Evolutionary conservation across 768 basidiomycete species (phyloP), one percentile per base, ranked within the genome.

Genomic region (Pleurotus ostreatus): DNA sequence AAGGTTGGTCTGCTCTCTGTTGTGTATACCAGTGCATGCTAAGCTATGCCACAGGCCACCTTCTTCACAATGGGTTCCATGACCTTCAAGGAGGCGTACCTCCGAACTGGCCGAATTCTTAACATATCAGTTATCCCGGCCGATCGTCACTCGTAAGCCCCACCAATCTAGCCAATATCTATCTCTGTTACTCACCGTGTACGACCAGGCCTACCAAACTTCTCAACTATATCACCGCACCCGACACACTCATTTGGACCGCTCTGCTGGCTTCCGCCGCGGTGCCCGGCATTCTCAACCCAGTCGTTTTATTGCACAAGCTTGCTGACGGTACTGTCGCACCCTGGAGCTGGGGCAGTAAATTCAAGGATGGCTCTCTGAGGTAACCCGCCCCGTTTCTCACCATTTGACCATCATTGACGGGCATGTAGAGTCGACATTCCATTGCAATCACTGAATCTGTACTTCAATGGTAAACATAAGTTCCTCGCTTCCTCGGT

Each of bases 301-400:
- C 96, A 4, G 96, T 98, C 13, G 94, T 94, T 0, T 71, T 99
- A 54, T 91, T 99, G 89, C 89, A 93, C 66, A 98, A 96, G 70
- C 79, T 87, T 20, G 82, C 78, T 58, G 86, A 87, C 59, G 94
- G 92, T 1, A 81, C 77, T 40, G 73, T 94, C 54, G 81, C 92
- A 5, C 94, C 94, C 0, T 95, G 94, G 89, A 96, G 89, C 66
- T 94, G 93, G 86, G 95, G 94, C 22, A 92, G 89, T 59, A 81
- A 88, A 59, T 98, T 95, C 71, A 95, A 92, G 66, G 94, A 98
- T 65, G 94, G 94, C 2, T 94, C 92, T 23, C 70, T 97, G 37
- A 81, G 92, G 90, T 88, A 57, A 34, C 11, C 0, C 8, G 3
- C 75, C 37, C 2, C 45, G 44, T 8, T 40, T 13, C 46, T 18